Evolutionary conservation across 805 yeast genomes (phyloP).

Genomic region (Ogataea pilisensis): DNA sequence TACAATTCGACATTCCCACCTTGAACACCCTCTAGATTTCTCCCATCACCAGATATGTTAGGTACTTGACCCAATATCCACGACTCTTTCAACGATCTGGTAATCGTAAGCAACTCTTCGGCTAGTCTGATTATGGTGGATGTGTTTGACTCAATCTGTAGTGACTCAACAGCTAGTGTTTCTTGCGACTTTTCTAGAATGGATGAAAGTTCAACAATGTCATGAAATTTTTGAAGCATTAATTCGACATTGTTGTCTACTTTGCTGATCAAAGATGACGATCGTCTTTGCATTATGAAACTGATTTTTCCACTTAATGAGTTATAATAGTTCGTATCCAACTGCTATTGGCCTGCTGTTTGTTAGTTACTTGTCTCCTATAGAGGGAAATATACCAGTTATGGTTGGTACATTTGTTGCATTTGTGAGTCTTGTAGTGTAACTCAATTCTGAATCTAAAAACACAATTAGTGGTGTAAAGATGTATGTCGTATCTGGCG

Average conservation of each 20-base stretch:
- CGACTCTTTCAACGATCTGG: slow-evolving; percentile 47
- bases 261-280: slow-evolving; percentile 39
- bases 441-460: too few relatives aligned
- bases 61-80: slow-evolving; percentile 57
- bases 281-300: slow-evolving; percentile 40
- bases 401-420: too few relatives aligned
- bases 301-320: background rate
- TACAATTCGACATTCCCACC: slow-evolving; percentile 28
- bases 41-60: slow-evolving; percentile 13
- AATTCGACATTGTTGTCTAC: slow-evolving; percentile 50
- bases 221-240: slow-evolving; percentile 48
- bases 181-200: slow-evolving; percentile 32
- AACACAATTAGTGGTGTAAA: slow-evolving; percentile 6
- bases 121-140: slow-evolving; percentile 46
- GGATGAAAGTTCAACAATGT: slow-evolving; percentile 44
- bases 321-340: too few relatives aligned
- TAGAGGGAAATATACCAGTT: too few relatives aligned
- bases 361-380: too few relatives aligned
- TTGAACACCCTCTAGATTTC: slow-evolving; percentile 19
- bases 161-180: slow-evolving; percentile 46
- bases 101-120: slow-evolving; percentile 47
- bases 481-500: slow-evolving; percentile 5
- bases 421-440: too few relatives aligned
- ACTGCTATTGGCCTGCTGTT: too few relatives aligned
- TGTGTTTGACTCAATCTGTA: slow-evolving; percentile 52